Base-by-base conservation (phyloP, 805 yeast genomes). In the Kluyveromyces siamensis region DNA sequence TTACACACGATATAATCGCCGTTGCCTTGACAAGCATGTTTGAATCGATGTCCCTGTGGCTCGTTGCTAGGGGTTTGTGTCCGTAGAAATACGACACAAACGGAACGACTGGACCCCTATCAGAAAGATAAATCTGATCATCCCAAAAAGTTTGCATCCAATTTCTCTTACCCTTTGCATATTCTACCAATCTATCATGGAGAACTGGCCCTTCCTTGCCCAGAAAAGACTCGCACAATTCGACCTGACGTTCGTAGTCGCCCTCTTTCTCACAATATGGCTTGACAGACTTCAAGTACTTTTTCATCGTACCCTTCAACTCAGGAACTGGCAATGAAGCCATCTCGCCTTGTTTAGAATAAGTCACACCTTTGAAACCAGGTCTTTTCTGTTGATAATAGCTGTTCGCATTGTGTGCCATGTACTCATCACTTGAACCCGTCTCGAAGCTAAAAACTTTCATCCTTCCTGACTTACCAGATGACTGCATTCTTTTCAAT, bases 141-240 rank as follows among this genome's bases (percentile, higher is more conserved):
- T 91, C 96, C 99, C 99, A 91, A 76, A 84, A 88, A 51, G 79
- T 83, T 43, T 85, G 78, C 59, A 91, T 74, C 99, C 99, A 91
- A 67, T 91, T 91, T 62, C 88, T 83, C 49, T 69, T 72, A 47
- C 61, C 69, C 30, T 68, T 57, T 27, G 91, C 83, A 55, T 80
- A 79, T 25, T 74, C 70, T 37, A 66, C 61, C 47, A 91, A 74
- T 51, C 90, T 76, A 49, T 72, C 55, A 63, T 91, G 98, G 52
- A 91, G 75, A 33, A 64, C 69, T 47, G 79, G 80, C 16, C 93
- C 88, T 41, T 72, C 71, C 8, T 87, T 88, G 37, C 80, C 79
- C 27, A 78, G 68, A 57, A 91, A 89, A 50, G 83, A 86, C 45
- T 80, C 73, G 45, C 89, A 84, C 10, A 80, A 73, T 13, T 66